Evolutionary conservation across 2,329 filamentous ascomycete genomes (phyloP).

Genomic region (Blumeriella jaapii): DNA sequence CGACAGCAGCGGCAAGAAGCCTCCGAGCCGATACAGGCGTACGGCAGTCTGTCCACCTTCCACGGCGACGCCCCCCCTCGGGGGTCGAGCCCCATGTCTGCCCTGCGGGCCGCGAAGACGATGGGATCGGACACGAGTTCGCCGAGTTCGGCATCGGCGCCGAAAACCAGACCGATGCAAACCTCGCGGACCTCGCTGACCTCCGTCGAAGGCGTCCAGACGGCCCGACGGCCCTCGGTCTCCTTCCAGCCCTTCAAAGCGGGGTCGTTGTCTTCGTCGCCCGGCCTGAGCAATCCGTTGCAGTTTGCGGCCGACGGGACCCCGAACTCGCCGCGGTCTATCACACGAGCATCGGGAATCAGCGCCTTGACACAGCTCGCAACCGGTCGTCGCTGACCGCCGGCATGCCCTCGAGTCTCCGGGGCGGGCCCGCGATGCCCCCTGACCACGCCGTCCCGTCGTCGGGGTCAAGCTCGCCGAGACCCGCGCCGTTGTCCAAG

Average conservation of each 20-base stretch:
- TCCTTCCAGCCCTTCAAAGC: conserved; percentile 96
- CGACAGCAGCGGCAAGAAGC: conserved; percentile 33
- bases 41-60: conserved; percentile 83
- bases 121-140: conserved; percentile 50
- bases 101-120: conserved; percentile 57
- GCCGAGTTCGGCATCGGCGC: conserved; percentile 40
- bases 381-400: conserved; percentile 64
- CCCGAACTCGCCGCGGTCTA: conserved; percentile 44
- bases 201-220: conserved; percentile 36
- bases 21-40: conserved; percentile 63
- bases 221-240: conserved; percentile 64
- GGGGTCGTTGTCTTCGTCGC: conserved; percentile 85
- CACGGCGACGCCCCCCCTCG: conserved; percentile 65
- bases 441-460: conserved; percentile 48
- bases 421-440: conserved; percentile 50
- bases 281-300: conserved; percentile 33
- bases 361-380: conserved; percentile 43
- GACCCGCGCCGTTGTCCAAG: conserved; percentile 63
- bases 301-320: conserved; percentile 22
- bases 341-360: conserved; percentile 36
- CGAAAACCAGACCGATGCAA: conserved; percentile 26
- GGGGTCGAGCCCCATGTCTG: conserved; percentile 79
- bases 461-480: conserved; percentile 65
- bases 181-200: conserved; percentile 27
- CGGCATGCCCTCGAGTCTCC: conserved; percentile 62